phyloP scores from a whole-genome alignment of 345 rosid species.

The Acer yangbiense region DNA sequence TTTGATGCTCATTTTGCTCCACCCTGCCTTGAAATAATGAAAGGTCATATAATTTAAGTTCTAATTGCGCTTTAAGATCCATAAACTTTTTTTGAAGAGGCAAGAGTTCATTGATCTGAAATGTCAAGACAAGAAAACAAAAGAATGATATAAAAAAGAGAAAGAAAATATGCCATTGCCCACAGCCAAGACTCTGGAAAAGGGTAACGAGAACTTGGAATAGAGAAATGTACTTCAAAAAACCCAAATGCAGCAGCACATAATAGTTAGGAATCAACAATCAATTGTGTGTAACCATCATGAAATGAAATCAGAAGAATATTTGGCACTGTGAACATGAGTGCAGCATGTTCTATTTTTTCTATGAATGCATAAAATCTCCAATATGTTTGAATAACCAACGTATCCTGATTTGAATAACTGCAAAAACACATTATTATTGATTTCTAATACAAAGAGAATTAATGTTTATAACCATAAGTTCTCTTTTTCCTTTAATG shows the following conservation, averaged over 20 bases:
- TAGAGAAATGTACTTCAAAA: too few relatives aligned
- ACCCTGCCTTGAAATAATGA: slow-evolving; percentile 87
- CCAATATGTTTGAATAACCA: not conserved
- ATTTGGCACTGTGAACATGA: not conserved
- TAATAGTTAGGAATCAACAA: slow-evolving; percentile 1
- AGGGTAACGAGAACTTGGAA: not conserved
- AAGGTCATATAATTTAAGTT: slow-evolving; percentile 84
- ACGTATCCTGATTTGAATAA: too few relatives aligned
- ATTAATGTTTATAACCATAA: not conserved
- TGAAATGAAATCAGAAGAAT: not conserved
- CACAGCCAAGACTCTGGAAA: not conserved
- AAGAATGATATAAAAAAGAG: not conserved
- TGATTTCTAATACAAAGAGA: not conserved
- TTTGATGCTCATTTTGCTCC: slow-evolving; percentile 96
- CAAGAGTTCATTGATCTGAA: slow-evolving; percentile 74
- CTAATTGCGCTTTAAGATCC: slow-evolving; percentile 76
- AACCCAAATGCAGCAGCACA: too few relatives aligned
- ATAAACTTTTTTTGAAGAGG: slow-evolving; percentile 72
- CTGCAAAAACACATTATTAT: not conserved
- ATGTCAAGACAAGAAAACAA: slow-evolving; percentile 33
- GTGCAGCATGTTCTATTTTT: not conserved
- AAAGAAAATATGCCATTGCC: not conserved
- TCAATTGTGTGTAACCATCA: not conserved
- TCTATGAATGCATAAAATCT: not conserved
- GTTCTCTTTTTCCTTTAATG: not conserved